Percentiles rank a stretch among this genome's conserved stretches.
These are phyloP conservation scores for Nemania sp. DNA, from an alignment of 2,329 filamentous ascomycete genomes.

Conservation along the genomic window DNA sequence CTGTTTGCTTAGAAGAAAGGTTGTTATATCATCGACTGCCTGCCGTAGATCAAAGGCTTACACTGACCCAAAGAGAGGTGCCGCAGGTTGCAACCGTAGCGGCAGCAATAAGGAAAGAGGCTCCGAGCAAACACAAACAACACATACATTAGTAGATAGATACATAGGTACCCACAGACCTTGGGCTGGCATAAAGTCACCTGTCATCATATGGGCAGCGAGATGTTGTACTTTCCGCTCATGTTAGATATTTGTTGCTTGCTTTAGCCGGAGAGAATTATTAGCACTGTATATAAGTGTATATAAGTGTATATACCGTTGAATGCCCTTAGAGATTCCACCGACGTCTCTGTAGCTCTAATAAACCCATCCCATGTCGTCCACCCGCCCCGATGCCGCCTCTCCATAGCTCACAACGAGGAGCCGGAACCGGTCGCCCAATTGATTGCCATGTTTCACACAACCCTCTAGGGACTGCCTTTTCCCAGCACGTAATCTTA, in stretches of 20 bases:
- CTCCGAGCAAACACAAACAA: neutral
- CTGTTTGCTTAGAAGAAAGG: neutral
- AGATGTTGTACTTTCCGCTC: too few species aligned
- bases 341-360: too few species aligned
- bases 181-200: too few species aligned
- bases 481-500: neutral
- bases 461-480: neutral
- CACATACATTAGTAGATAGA: neutral
- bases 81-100: neutral
- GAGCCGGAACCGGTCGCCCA: neutral
- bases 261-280: too few species aligned
- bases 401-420: neutral
- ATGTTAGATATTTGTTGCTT: too few species aligned
- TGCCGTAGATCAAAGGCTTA: too few species aligned
- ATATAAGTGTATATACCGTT: too few species aligned
- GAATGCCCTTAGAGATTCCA: too few species aligned
- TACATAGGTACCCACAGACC: neutral
- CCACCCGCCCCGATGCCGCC: neutral
- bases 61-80: too few species aligned
- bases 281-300: too few species aligned
- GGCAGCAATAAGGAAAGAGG: neutral
- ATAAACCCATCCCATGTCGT: neutral
- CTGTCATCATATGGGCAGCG: too few species aligned
- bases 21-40: neutral
- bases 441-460: too few species aligned